Base-by-base conservation (phyloP, 1,139 yeast genomes). In the Pneumocystis wakefieldiae region DNA sequence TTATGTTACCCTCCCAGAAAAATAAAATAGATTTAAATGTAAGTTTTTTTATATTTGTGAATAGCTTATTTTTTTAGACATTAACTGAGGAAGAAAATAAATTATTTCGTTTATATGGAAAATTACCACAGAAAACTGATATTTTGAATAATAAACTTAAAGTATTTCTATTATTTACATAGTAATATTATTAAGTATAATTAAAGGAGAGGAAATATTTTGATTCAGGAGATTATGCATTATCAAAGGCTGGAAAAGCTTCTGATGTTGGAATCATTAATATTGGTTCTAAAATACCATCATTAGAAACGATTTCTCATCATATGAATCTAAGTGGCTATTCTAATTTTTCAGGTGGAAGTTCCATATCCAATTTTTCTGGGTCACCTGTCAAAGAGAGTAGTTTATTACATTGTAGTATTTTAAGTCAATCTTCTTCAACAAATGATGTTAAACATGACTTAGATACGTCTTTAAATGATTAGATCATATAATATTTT, bases 211-310 rank as follows among this genome's bases (percentile, higher is more conserved):
- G 96, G 71, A 90, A 90, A 76, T 92, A 86, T 75, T 94, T 92
- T 72, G 99, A 92, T 71, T 87, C 96, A 66, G 98, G 98, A 29
- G 99, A 92, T 75, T 92, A 94, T 73, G 97, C 97, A 35, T 82
- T 92, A 82, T 89, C 88, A 68, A 86, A 90, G 70, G 88, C 84
- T 6, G 83, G 83, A 63, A 68, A 69, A 59, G 72, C 73, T n/a
- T 69, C 72, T 19, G 70, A 73, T 41, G 70, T 69, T 19, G 73
- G 69, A 61, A 72, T 69, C 61, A 67, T 71, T n/a, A 69, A 73
- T 41, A 72, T 76, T 36, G 80, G 80, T 10, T 70, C 75, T 38
- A 74, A 74, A 64, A 78, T 76, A 67, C 80, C 80, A 15, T 72
- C 73, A 36, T 79, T 79, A 1, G 78, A 75, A 61, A 69, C 71